Conservation (phyloP, 306 rosid species). For the Trifolium fragiferum region DNA sequence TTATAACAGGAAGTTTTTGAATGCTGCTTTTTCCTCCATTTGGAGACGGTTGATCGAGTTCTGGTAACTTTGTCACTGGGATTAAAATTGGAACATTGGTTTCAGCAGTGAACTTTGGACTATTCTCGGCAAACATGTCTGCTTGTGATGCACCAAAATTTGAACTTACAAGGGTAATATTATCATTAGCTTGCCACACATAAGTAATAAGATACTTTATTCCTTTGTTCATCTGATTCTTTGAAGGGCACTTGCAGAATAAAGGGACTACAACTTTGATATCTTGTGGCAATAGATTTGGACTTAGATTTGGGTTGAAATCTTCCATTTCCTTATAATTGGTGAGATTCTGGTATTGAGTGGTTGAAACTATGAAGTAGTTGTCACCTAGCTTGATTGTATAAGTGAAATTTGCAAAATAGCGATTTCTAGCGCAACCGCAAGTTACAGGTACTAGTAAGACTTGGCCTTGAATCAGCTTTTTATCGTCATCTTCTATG, state of each 20-base stretch:
- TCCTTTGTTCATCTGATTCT: constrained; percentile 45
- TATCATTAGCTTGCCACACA: constrained; percentile 69
- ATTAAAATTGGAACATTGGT: constrained; percentile 58
- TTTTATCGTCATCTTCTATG: constrained; percentile 35
- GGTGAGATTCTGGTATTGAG: constrained; percentile 64
- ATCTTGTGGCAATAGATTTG: constrained; percentile 46
- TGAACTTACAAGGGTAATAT: constrained; percentile 48
- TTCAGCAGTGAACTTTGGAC: constrained; percentile 45
- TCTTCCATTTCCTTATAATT: constrained; percentile 45
- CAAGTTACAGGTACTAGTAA: constrained; percentile 72
- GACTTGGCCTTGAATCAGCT: constrained; percentile 54
- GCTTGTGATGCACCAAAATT: constrained; percentile 55
- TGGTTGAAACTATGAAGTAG: constrained; percentile 49
- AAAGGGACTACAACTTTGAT: constrained; percentile 61
- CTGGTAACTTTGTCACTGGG: constrained; percentile 66
- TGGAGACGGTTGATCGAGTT: constrained; percentile 48
- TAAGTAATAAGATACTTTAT: constrained; percentile 58
- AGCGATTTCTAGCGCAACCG: constrained; percentile 60
- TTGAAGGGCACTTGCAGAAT: constrained; percentile 75
- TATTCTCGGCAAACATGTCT: constrained; percentile 56
- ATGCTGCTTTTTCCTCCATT: constrained; percentile 20
- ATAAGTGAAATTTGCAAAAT: constrained; percentile 64
- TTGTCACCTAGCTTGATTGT: constrained; percentile 55
- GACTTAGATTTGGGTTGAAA: constrained; percentile 55
- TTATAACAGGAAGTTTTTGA: constrained; percentile 37